Evolutionary conservation across 225 moss, liverwort and hornwort species (phyloP).

Genomic region (Rhytidiadelphus loreus): DNA sequence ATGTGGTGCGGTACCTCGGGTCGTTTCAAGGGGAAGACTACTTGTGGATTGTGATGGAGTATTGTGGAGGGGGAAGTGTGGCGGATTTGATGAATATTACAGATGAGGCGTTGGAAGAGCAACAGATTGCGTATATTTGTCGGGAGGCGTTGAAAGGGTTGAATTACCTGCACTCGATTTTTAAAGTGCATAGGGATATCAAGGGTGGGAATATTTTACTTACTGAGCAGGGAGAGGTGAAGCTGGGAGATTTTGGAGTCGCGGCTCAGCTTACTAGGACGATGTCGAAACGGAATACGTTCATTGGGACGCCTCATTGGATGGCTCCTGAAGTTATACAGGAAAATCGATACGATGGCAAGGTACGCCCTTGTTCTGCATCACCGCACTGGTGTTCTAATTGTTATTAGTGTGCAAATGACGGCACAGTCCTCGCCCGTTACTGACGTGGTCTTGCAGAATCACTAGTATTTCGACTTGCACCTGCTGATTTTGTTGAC

Average conservation of each 20-base stretch:
- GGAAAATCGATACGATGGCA: slow-evolving; percentile 97
- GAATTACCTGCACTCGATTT: slow-evolving; percentile 90
- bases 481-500: neutral
- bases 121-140: slow-evolving; percentile 96
- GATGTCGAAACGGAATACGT: slow-evolving; percentile 97
- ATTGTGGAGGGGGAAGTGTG: slow-evolving; percentile 97
- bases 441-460: neutral
- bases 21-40: slow-evolving; percentile 99
- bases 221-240: slow-evolving; percentile 98
- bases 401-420: neutral
- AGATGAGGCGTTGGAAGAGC: slow-evolving; percentile 94
- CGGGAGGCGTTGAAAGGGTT: slow-evolving; percentile 89
- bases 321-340: slow-evolving; percentile 99
- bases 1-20: slow-evolving; percentile 88
- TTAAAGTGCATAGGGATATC: slow-evolving; percentile 95
- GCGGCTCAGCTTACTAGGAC: slow-evolving; percentile 98
- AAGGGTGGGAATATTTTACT: slow-evolving; percentile 93
- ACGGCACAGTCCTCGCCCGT: neutral
- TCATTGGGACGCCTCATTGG: slow-evolving; percentile 99
- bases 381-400: neutral
- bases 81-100: slow-evolving; percentile 98
- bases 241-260: slow-evolving; percentile 98
- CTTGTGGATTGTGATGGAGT: slow-evolving; percentile 99
- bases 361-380: slow-evolving; percentile 33
- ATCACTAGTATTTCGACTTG: neutral